Evolutionary conservation across 1,139 yeast species (phyloP), one percentile per base, ranked within the genome.

Genomic region (Zygosaccharomyces pseudobailii): DNA sequence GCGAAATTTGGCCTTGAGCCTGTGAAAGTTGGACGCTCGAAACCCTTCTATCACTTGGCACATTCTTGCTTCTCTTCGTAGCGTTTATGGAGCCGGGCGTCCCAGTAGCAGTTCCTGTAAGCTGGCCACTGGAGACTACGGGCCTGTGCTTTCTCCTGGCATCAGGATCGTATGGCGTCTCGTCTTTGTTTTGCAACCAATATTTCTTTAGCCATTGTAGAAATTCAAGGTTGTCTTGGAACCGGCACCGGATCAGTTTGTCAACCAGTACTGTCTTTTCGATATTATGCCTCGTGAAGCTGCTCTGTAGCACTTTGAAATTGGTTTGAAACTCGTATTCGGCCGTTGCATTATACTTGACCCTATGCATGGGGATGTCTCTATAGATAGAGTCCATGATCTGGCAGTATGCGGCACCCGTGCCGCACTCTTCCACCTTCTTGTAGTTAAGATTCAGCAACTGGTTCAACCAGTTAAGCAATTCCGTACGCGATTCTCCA

Each of bases 341-440:
- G 31, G 78, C 72, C 22, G 79, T 76, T 31, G 81, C 80, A 51
- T 81, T 79, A 63, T 84, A 88, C 61, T 78, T 80, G 51, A 90
- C 92, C 56, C 84, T 79, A 46, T 71, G 63, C 84, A 89, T 79
- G 3, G 96, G 92, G 13, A 90, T 75, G 55, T 87, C 96, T 22
- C 85, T 82, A 59, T 76, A 86, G 27, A 92, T 80, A 22, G 90
- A 80, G 67, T 92, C 97, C 73, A 90, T 76, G 43, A 92, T 76
- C 67, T 90, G 97, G 67, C 97, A 89, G 65, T 87, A 90, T 3
- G 88, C 94, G 0, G 96, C 96, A 3, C 99, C 99, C 3, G 85
- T 81, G 19, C 99, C 99, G 63, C 96, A 85, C 66, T 89, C 92
- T 63, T 94, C 98, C 2, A 92, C 85, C 61, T 86, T 88, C 44